Base-by-base conservation (phyloP, 495 filamentous ascomycete species). In the Platismatia glauca region DNA sequence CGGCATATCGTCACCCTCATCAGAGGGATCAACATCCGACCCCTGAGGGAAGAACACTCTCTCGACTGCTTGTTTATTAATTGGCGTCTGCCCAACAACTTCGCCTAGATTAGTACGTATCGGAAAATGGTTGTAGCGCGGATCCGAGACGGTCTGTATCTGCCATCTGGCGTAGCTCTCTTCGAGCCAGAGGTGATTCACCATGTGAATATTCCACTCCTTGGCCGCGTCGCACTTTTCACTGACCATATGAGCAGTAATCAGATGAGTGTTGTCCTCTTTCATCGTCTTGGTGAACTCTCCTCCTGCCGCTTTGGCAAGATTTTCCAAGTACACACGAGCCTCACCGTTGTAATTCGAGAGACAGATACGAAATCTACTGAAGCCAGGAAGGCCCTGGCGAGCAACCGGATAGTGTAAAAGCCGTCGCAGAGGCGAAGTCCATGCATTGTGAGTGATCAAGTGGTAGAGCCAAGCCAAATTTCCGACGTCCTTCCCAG, bases 291-390 rank as follows among this genome's bases (percentile, higher is more conserved):
- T 92, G 9, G 94, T 97, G 69, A 88, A 97, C 58, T 86, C 84
- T 0, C 85, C 94, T 7, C 95, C 95, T 4, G 87, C 76, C 22
- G 90, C 90, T 52, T 76, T 83, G 57, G 97, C 86, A 34, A 99
- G 78, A 66, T 93, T 97, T 72, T 99, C 94, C 34, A 99, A 79
- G 72, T 97, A 99, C 48, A 89, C 82, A 37, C 94, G 83, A 13
- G 93, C 91, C 73, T 99, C 95, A 22, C 94, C 94, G 35, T 89
- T 88, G 70, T 99, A 99, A 72, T 97, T 97, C 0, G 93, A 96
- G 4, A 99, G 75, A 60, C 90, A 92, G 66, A 99, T 94, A 60
- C 77, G 81, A 68, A 86, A 79, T 13, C 80, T 78, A 64, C 88
- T 71, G 70, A 97, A 96, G 2, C 89, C 92, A 0, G 88, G 86